Evolutionary conservation across 106 monocot genomes (phyloP).

Genomic region (Triglochin maritima): DNA sequence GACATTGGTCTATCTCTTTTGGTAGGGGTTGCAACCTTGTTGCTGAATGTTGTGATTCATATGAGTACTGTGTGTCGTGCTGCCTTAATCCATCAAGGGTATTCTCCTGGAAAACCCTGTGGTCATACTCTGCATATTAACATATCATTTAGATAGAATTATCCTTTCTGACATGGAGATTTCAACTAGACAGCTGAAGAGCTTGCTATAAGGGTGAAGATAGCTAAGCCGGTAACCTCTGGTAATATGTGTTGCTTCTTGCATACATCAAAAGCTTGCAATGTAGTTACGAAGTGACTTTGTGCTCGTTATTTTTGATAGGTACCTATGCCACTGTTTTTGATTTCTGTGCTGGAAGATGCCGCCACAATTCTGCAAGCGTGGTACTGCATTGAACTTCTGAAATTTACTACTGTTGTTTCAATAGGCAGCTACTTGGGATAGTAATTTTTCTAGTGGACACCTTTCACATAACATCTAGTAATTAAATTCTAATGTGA

Average conservation of each 20-base stretch:
- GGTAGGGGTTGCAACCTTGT: constrained; percentile 85
- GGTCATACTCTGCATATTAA: neutral
- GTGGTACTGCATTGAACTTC: constrained; percentile 39
- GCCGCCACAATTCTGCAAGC: constrained; percentile 94
- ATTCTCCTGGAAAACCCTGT: neutral
- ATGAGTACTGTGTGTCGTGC: constrained; percentile 96
- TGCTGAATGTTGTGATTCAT: constrained; percentile 81
- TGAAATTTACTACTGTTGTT: no score
- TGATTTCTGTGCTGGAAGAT: constrained; percentile 91
- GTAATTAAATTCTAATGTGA: no score
- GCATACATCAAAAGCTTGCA: no score
- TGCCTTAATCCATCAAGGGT: constrained; percentile 82
- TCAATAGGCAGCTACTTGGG: no score
- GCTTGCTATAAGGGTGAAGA: constrained; percentile 60
- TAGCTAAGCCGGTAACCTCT: constrained; percentile 79
- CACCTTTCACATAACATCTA: no score
- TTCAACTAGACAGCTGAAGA: constrained; percentile 54
- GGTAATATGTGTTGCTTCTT: constrained; percentile 26
- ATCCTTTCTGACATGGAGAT: neutral
- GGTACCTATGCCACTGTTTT: constrained; percentile 71
- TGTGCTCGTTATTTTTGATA: constrained; percentile 20
- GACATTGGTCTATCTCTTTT: constrained; percentile 2
- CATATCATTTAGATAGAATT: neutral
- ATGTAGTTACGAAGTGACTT: neutral
- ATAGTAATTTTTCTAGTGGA: no score